Base-by-base conservation (phyloP, 106 monocot genomes). In the Posidonia australis region DNA sequence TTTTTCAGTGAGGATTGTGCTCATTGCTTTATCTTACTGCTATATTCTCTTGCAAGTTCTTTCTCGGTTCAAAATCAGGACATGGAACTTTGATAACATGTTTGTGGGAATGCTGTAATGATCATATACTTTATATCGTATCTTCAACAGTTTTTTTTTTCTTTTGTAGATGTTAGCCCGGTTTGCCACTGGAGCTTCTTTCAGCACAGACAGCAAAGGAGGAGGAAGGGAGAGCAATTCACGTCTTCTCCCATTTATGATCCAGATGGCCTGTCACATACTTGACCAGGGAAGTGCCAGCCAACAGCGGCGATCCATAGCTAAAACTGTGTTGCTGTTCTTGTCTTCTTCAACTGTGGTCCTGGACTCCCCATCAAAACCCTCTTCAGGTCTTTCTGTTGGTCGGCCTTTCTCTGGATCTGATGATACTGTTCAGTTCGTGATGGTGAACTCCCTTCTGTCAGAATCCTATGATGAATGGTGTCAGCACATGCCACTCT, bases 401-500 rank as follows among this genome's bases (percentile, higher is more conserved):
- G 24, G 72, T 20, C 83, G 86, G 0, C 10, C 51, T n/a, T n/a
- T n/a, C n/a, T n/a, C n/a, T 10, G 63, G 64, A 13, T 1, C 78
- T 43, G 93, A 89, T 0, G 93, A 98, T 60, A 85, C 91, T 10
- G 87, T 98, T 26, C 98, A 98, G 68, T 98, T 91, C 67, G 88
- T 91, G 98, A 98, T 98, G 98, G 91, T 98, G n/a, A 82, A 79
- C 54, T 98, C 98, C 32, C 81, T 98, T 5, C 77, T 98, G 4
- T 82, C 91, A 0, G 85, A 98, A 46, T 85, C 98, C 16, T 91
- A 91, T 16, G 84, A 83, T 22, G 82, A 83, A 36, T 98, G 98
- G 98, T 59, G 65, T 16, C 77, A 77, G 20, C 91, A 91, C 59
- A 80, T 87, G 29, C 68, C 71, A 1, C 57, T 72, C 20, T 98